These are phyloP conservation scores for Rhizoclosmatium hyalinum DNA, from an alignment of 371 early-diverging fungal species.

Conservation along the genomic window DNA sequence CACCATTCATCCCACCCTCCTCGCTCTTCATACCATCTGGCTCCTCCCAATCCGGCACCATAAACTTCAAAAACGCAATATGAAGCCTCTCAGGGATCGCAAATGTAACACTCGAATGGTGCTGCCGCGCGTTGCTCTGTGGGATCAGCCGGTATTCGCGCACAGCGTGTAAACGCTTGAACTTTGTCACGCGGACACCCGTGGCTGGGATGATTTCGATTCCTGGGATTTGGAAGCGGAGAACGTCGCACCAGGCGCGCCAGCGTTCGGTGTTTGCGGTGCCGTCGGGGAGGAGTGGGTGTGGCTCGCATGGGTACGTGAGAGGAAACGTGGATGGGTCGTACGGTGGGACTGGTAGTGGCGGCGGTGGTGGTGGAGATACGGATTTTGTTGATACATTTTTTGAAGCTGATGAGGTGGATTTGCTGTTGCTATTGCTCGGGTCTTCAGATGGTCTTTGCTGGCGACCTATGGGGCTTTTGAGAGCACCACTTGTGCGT, in stretches of 20 bases:
- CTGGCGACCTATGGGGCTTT: no score
- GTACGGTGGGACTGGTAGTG: background rate
- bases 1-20: background rate
- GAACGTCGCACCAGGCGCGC: slow-evolving; percentile 21
- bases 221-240: slow-evolving; percentile 15
- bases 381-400: background rate
- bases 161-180: slow-evolving; percentile 11
- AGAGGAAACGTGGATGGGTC: background rate
- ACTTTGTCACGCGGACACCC: slow-evolving; percentile 17
- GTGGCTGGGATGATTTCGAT: background rate
- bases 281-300: slow-evolving; percentile 3
- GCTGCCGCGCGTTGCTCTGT: background rate
- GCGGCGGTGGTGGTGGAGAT: background rate
- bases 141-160: slow-evolving; percentile 19
- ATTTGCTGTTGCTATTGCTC: no score
- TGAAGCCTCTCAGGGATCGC: slow-evolving; percentile 15
- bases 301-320: background rate
- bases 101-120: slow-evolving; percentile 7
- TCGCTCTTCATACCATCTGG: background rate
- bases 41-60: slow-evolving; percentile 7
- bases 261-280: slow-evolving; percentile 10
- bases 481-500: no score
- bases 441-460: no score
- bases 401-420: background rate
- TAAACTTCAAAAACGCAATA: slow-evolving; percentile 11